Percentiles rank a stretch among this genome's conserved stretches.
These are phyloP conservation scores for Pestalotiopsis sp. DNA, from an alignment of 2,329 filamentous ascomycete species.

Conservation along the genomic window DNA sequence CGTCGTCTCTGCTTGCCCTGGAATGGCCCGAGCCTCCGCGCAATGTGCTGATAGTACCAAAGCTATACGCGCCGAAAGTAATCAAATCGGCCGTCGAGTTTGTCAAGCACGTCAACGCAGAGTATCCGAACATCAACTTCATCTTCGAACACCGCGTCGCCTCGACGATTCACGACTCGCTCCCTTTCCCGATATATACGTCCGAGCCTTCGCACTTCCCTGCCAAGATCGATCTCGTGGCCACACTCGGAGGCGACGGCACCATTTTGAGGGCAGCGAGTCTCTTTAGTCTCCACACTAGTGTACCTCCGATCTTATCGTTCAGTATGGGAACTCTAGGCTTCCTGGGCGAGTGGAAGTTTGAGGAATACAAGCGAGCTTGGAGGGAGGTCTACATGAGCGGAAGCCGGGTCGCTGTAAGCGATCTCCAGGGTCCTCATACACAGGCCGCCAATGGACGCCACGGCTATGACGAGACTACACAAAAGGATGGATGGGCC, in stretches of 20 bases:
- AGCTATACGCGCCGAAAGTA: slow-evolving; percentile 58
- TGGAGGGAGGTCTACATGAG: slow-evolving; percentile 93
- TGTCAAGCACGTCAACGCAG: slow-evolving; percentile 72
- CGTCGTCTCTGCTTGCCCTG: slow-evolving; percentile 57
- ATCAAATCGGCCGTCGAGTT: slow-evolving; percentile 56
- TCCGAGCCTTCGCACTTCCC: slow-evolving; percentile 57
- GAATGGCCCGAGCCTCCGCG: slow-evolving; percentile 57
- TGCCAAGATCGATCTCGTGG: slow-evolving; percentile 82
- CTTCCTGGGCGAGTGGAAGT: slow-evolving; percentile 96
- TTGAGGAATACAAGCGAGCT: slow-evolving; percentile 86
- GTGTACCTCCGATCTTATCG: slow-evolving; percentile 87
- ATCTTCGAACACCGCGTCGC: slow-evolving; percentile 83
- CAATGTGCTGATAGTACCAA: slow-evolving; percentile 62
- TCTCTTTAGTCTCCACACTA: slow-evolving; percentile 78
- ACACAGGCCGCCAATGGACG: slow-evolving; percentile 38
- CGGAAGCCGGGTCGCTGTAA: slow-evolving; percentile 54
- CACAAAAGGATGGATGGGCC: slow-evolving; percentile 60
- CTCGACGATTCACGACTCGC: slow-evolving; percentile 65
- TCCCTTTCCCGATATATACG: slow-evolving; percentile 76
- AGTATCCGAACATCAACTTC: slow-evolving; percentile 80
- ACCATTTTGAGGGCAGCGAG: slow-evolving; percentile 86
- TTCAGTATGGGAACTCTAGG: slow-evolving; percentile 98
- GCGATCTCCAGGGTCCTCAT: slow-evolving; percentile 43
- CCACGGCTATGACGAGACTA: slow-evolving; percentile 30
- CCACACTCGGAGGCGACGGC: slow-evolving; percentile 91